Evolutionary conservation across 2,329 filamentous ascomycete species (phyloP).

Genomic region (Monilinia vaccinii-corymbosi): DNA sequence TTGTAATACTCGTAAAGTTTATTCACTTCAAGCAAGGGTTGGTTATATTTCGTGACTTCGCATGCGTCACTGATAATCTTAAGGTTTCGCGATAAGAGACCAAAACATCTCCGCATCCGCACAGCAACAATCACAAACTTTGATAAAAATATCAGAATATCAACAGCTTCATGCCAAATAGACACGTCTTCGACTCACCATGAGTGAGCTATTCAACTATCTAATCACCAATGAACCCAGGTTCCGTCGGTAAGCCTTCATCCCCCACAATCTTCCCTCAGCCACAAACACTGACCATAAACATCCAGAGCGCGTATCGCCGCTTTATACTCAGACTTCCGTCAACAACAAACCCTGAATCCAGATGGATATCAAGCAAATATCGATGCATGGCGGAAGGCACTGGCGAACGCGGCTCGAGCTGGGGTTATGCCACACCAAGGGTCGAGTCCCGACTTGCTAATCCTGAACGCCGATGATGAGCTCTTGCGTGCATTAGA

Average conservation of each 20-base stretch:
- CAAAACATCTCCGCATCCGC: not conserved
- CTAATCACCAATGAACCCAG: slow-evolving; percentile 51
- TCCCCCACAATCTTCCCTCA: not conserved
- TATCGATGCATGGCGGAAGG: slow-evolving; percentile 67
- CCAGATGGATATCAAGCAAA: slow-evolving; percentile 81
- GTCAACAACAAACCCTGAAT: slow-evolving; percentile 63
- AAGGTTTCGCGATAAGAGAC: slow-evolving; percentile 14
- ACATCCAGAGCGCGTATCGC: slow-evolving; percentile 59
- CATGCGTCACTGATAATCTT: slow-evolving; percentile 11
- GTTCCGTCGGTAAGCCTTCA: slow-evolving; percentile 44
- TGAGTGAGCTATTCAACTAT: slow-evolving; percentile 62
- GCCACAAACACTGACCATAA: slow-evolving; percentile 2
- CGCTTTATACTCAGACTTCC: slow-evolving; percentile 84
- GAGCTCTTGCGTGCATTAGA: slow-evolving; percentile 63
- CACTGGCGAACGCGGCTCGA: slow-evolving; percentile 58
- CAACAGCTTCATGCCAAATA: slow-evolving; percentile 3
- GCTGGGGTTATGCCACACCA: slow-evolving; percentile 42
- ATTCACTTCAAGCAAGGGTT: not conserved
- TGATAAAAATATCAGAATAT: not conserved
- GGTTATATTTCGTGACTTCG: slow-evolving; percentile 9
- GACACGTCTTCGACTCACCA: slow-evolving; percentile 27
- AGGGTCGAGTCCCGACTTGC: slow-evolving; percentile 38
- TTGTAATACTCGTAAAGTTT: no score
- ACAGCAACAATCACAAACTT: slow-evolving; percentile 1
- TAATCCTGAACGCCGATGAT: slow-evolving; percentile 49